Evolutionary conservation across 2,329 filamentous ascomycete genomes (phyloP).

Genomic region (Fusarium robinianum): DNA sequence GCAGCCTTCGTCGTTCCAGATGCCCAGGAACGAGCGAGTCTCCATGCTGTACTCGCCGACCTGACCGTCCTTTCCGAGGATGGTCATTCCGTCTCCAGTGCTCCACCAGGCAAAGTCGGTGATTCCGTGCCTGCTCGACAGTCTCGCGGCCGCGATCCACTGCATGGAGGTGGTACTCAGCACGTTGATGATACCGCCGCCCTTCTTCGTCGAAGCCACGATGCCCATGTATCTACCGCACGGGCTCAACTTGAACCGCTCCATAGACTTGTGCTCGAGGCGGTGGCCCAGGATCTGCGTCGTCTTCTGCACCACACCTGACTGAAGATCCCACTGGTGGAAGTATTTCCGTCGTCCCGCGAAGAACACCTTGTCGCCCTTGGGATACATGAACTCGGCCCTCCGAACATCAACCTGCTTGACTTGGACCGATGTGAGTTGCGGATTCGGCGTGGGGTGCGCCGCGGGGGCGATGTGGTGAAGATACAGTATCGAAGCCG

Average conservation of each 20-base stretch:
- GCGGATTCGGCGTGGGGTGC: conserved; percentile 79
- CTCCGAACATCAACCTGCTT: conserved; percentile 82
- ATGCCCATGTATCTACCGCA: conserved; percentile 86
- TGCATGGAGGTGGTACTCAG: conserved; percentile 79
- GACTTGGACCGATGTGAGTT: conserved; percentile 87
- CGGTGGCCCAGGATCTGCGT: conserved; percentile 74
- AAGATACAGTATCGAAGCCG: conserved; percentile 81
- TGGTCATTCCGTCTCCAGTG: conserved; percentile 77
- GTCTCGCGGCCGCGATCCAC: conserved; percentile 81
- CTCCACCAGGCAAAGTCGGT: conserved; percentile 95
- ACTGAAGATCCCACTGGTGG: conserved; percentile 88
- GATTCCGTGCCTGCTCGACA: conserved; percentile 82
- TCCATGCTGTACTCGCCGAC: conserved; percentile 85
- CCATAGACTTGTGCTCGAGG: conserved; percentile 87
- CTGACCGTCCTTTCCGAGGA: conserved; percentile 84
- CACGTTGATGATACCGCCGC: conserved; percentile 86
- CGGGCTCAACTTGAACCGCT: conserved; percentile 84
- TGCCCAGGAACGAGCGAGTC: conserved; percentile 69
- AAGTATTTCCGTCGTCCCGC: conserved; percentile 89
- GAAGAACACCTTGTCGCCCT: conserved; percentile 81
- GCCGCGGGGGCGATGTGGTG: conserved; percentile 84
- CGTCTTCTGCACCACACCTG: conserved; percentile 82
- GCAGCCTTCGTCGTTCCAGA: conserved; percentile 90
- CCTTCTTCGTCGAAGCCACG: conserved; percentile 77
- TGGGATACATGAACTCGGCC: conserved; percentile 75